Percentiles rank a stretch among this genome's conserved stretches.
phyloP scores from a whole-genome alignment of 176 grass and related monocot genomes.

The Puccinellia tenuiflora region DNA sequence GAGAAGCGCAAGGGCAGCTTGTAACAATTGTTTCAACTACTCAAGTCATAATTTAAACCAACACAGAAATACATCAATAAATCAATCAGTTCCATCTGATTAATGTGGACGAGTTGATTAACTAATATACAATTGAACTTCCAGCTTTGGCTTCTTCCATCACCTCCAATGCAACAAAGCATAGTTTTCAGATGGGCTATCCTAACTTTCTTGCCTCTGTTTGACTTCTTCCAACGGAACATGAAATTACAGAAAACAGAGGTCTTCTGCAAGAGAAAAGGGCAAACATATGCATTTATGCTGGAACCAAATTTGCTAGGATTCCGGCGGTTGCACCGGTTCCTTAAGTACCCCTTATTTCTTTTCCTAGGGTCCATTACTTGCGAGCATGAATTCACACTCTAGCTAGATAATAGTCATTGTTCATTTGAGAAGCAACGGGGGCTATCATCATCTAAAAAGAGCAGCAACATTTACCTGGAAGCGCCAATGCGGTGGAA shows the following conservation, averaged over 20 bases:
- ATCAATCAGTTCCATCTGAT: background rate
- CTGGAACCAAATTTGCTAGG: background rate
- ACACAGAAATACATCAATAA: background rate
- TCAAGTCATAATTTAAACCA: background rate
- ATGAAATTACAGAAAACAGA: background rate
- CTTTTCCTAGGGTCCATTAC: background rate
- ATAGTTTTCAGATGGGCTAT: background rate
- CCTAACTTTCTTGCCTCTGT: background rate
- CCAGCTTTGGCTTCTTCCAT: background rate
- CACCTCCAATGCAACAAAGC: background rate
- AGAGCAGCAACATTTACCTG: slow-evolving; percentile 34
- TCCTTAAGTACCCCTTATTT: background rate
- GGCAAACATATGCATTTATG: background rate
- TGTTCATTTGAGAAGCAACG: background rate
- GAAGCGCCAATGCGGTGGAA: slow-evolving; percentile 40
- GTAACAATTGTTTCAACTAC: background rate
- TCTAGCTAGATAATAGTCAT: background rate
- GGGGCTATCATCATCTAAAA: background rate
- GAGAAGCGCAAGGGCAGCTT: background rate
- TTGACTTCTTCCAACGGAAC: background rate
- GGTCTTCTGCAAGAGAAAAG: background rate
- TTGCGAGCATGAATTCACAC: background rate
- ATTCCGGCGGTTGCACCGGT: background rate
- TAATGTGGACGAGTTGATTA: background rate
- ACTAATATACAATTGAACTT: background rate